Evolutionary conservation across 78 protist genomes (phyloP).

Genomic region (Cavenderia fasciculata): DNA sequence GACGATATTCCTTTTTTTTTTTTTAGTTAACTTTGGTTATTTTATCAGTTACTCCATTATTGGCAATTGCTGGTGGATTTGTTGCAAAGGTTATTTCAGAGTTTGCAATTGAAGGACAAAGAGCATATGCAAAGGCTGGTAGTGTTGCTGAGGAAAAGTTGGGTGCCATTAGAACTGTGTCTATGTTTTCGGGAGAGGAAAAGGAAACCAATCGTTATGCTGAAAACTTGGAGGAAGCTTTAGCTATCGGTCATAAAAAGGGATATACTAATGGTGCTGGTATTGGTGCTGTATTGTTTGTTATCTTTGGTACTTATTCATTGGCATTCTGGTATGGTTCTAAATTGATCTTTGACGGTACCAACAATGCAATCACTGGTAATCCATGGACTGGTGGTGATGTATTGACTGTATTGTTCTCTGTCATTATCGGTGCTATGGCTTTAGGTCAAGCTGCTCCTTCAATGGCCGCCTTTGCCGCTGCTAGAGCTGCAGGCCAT

Average conservation of each 20-base stretch:
- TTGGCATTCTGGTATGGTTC: constrained; percentile 85
- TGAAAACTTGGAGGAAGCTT: constrained; percentile 19
- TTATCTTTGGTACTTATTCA: constrained; percentile 58
- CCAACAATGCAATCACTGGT: constrained; percentile 54
- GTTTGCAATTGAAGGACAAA: constrained; percentile 40
- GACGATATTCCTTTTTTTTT: not conserved
- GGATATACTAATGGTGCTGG: constrained; percentile 66
- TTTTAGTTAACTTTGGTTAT: constrained; percentile 53
- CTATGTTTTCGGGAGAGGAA: constrained; percentile 72
- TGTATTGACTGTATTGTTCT: constrained; percentile 82
- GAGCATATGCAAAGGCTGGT: constrained; percentile 85
- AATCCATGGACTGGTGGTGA: constrained; percentile 60
- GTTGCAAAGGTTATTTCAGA: constrained; percentile 40
- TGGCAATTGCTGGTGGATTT: constrained; percentile 78
- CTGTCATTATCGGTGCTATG: constrained; percentile 79
- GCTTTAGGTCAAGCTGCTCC: constrained; percentile 83
- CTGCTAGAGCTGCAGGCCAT: constrained; percentile 82
- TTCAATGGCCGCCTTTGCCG: constrained; percentile 21
- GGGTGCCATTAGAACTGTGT: constrained; percentile 81
- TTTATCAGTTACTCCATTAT: constrained; percentile 41
- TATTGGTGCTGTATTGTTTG: constrained; percentile 74
- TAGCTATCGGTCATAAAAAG: constrained; percentile 22
- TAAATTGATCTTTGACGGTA: constrained; percentile 39
- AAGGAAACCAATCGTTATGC: constrained; percentile 7
- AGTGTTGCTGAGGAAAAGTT: constrained; percentile 80